phyloP scores from a whole-genome alignment of 2,329 filamentous ascomycete species.

The Aspergillus arachidicola region DNA sequence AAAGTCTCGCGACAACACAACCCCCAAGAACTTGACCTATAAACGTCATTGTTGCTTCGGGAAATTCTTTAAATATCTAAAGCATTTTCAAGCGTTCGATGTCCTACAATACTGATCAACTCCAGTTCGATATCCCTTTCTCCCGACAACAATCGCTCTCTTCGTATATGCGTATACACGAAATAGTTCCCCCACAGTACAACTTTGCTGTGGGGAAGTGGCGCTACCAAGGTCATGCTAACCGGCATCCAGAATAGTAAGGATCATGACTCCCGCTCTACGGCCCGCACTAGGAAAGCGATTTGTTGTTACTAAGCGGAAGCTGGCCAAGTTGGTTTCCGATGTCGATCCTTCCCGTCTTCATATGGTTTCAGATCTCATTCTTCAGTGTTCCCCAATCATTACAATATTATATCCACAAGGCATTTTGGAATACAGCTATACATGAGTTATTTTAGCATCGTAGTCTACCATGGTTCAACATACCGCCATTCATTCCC shows the following conservation, averaged over 20 bases:
- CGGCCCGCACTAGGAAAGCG: not conserved
- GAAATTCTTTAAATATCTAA: fast-evolving
- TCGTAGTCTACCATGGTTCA: too few relatives aligned
- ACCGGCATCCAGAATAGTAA: not conserved
- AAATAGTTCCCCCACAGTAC: not conserved
- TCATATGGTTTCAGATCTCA: not conserved
- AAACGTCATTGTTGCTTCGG: not conserved
- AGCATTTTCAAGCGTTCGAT: not conserved
- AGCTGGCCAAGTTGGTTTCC: not conserved
- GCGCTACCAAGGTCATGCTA: not conserved
- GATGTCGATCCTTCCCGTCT: not conserved
- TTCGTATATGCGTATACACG: not conserved
- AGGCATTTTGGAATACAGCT: not conserved
- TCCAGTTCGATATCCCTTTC: not conserved
- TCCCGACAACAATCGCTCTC: too few relatives aligned
- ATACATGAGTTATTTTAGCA: too few relatives aligned
- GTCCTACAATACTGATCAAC: not conserved
- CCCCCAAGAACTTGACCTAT: not conserved
- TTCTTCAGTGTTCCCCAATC: not conserved
- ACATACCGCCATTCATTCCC: too few relatives aligned
- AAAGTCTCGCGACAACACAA: not conserved
- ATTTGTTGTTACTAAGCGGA: not conserved
- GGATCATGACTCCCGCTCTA: not conserved
- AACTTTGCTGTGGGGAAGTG: not conserved
- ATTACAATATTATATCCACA: not conserved